phyloP scores from a whole-genome alignment of 164 flowering plant species.

The Tetrastigma voinierianum region DNA sequence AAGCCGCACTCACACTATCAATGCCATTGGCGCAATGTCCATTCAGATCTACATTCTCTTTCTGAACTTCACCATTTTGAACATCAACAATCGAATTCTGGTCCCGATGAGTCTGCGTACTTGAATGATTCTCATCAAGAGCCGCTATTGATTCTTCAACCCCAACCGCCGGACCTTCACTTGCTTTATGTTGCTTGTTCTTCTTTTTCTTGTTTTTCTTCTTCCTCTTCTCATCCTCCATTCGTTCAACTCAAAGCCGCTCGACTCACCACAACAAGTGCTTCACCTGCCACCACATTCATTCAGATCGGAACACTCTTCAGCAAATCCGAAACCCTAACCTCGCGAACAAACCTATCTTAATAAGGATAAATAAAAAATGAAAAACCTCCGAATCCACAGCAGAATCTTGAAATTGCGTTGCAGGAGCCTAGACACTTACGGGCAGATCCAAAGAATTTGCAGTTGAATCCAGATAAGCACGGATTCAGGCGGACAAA shows the following conservation, averaged over 20 bases:
- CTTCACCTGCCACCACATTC: too few relatives aligned
- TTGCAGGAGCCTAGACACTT: not conserved
- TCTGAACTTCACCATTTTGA: conserved; percentile 17
- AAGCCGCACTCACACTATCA: conserved; percentile 20
- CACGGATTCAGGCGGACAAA: not conserved
- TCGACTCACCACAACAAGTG: not conserved
- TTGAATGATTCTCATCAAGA: conserved; percentile 15
- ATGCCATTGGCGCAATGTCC: conserved; percentile 16
- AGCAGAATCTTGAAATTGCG: not conserved
- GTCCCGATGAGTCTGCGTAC: conserved; percentile 18
- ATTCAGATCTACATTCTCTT: conserved; percentile 19
- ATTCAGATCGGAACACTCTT: too few relatives aligned
- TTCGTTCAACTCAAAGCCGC: conserved; percentile 9
- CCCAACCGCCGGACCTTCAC: conserved; percentile 16
- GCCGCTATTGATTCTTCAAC: conserved; percentile 17
- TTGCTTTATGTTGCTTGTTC: conserved; percentile 39
- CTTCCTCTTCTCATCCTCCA: conserved; percentile 57
- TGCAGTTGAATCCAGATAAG: not conserved
- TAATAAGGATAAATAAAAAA: not conserved
- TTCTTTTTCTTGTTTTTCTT: conserved; percentile 56
- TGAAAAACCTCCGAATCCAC: not conserved
- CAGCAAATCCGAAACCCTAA: not conserved
- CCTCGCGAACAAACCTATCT: not conserved
- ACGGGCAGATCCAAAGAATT: not conserved
- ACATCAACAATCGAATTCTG: conserved; percentile 9